Percentiles rank a stretch among this genome's conserved stretches.
These are phyloP conservation scores for Theobroma grandiflorum DNA, from an alignment of 441 rosid genomes.

Conservation along the genomic window DNA sequence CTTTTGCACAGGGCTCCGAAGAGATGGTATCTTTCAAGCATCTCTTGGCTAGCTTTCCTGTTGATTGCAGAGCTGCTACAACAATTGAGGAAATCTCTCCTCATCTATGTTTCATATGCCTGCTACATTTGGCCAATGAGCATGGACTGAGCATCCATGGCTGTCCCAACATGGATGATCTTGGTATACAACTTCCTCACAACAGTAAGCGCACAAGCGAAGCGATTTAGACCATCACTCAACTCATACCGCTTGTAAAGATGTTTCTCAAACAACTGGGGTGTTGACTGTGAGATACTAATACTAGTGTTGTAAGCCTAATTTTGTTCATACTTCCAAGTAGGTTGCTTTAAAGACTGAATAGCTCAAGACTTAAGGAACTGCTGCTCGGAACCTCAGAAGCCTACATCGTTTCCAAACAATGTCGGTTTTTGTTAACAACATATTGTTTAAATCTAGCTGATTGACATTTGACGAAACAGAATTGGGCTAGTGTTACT, in stretches of 20 bases:
- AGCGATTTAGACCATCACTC: slow-evolving; percentile 19
- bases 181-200: slow-evolving; percentile 54
- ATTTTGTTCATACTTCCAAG: not conserved
- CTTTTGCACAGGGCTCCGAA: slow-evolving; percentile 39
- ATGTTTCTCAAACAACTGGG: slow-evolving; percentile 5
- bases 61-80: slow-evolving; percentile 74
- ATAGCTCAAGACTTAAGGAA: not conserved
- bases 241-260: not conserved
- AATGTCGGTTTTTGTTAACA: not conserved
- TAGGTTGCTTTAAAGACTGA: not conserved
- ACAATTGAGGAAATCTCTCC: slow-evolving; percentile 75
- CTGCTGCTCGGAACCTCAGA: not conserved
- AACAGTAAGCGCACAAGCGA: not conserved
- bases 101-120: slow-evolving; percentile 91
- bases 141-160: slow-evolving; percentile 73
- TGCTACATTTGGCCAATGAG: slow-evolving; percentile 93
- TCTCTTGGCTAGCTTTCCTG: slow-evolving; percentile 72
- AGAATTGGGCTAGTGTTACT: not conserved
- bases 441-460: not conserved
- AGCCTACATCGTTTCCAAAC: not conserved
- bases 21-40: slow-evolving; percentile 70
- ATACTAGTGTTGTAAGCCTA: not conserved
- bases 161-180: slow-evolving; percentile 65
- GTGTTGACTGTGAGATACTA: not conserved
- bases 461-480: not conserved